Percentiles rank a stretch among this genome's conserved stretches.
Evolutionary conservation across 2,329 filamentous ascomycete species (phyloP).

Genomic region (Verticillium alfalfae): DNA sequence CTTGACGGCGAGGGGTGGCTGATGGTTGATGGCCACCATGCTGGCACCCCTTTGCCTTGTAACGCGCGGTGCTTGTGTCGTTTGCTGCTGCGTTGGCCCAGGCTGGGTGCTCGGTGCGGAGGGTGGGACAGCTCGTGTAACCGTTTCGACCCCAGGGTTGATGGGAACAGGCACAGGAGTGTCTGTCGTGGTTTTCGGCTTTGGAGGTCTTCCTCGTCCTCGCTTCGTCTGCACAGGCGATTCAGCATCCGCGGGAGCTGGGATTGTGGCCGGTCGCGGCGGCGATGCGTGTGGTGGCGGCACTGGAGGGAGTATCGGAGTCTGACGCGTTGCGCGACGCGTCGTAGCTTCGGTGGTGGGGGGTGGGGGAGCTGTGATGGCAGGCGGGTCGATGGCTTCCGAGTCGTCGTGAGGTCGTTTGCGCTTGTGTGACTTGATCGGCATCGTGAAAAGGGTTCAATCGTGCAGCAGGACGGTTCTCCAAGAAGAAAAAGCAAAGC

Average conservation of each 20-base stretch:
- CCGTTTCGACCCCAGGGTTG: not conserved
- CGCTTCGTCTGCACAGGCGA: slow-evolving; percentile 15
- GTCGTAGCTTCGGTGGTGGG: slow-evolving; percentile 13
- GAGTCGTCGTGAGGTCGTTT: slow-evolving; percentile 23
- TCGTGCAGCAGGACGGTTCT: not conserved
- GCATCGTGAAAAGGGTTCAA: not conserved
- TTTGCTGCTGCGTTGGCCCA: not conserved
- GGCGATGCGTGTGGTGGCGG: slow-evolving; percentile 14
- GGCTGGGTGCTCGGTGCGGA: not conserved
- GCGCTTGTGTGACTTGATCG: slow-evolving; percentile 29
- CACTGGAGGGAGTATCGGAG: slow-evolving; percentile 25
- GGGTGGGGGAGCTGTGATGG: slow-evolving; percentile 2
- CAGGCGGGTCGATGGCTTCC: slow-evolving; percentile 6
- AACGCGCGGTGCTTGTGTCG: slow-evolving; percentile 1
- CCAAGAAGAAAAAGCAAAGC: not conserved
- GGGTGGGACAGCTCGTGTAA: not conserved
- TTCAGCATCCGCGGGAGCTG: slow-evolving; percentile 5
- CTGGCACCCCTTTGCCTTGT: slow-evolving; percentile 5
- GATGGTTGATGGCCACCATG: slow-evolving; percentile 1
- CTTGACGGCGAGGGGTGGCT: slow-evolving; percentile 1
- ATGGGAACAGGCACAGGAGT: slow-evolving; percentile 6
- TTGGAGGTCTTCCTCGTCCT: slow-evolving; percentile 11
- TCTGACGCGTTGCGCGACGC: slow-evolving; percentile 35
- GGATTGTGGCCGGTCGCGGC: slow-evolving; percentile 6
- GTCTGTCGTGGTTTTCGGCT: slow-evolving; percentile 2